Evolutionary conservation across 2,329 filamentous ascomycete genomes (phyloP).

Genomic region (Talaromyces rugulosus): DNA sequence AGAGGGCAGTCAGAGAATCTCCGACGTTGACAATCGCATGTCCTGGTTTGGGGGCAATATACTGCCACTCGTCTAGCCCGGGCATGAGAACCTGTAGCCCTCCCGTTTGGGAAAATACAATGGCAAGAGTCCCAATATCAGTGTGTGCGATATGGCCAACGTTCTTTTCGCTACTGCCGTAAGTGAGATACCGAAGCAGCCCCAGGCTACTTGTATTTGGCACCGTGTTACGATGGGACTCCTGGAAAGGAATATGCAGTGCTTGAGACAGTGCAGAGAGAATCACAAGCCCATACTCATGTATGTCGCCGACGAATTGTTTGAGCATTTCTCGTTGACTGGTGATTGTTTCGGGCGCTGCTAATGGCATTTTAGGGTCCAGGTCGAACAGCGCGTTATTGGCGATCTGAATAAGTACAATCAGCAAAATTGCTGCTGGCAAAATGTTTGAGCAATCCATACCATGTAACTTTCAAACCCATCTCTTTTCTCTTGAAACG

Average conservation of each 20-base stretch:
- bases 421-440: background rate
- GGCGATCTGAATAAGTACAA: background rate
- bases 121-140: constrained; percentile 55
- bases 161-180: background rate
- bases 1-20: constrained; percentile 45
- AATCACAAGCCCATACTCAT: background rate
- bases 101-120: constrained; percentile 55
- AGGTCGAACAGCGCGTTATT: background rate
- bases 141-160: background rate
- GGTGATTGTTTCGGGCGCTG: background rate
- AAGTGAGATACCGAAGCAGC: background rate
- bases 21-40: constrained; percentile 57
- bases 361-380: background rate
- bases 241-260: background rate
- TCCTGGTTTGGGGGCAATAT: constrained; percentile 50
- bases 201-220: background rate
- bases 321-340: background rate
- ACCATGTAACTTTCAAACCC: background rate
- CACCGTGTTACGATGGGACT: background rate
- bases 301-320: background rate
- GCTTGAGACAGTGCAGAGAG: background rate
- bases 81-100: constrained; percentile 55
- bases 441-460: background rate
- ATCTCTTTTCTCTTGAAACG: background rate
- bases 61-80: constrained; percentile 47